Base-by-base conservation (phyloP, 208 protist genomes). In the Tritrichomonas foetus region DNA sequence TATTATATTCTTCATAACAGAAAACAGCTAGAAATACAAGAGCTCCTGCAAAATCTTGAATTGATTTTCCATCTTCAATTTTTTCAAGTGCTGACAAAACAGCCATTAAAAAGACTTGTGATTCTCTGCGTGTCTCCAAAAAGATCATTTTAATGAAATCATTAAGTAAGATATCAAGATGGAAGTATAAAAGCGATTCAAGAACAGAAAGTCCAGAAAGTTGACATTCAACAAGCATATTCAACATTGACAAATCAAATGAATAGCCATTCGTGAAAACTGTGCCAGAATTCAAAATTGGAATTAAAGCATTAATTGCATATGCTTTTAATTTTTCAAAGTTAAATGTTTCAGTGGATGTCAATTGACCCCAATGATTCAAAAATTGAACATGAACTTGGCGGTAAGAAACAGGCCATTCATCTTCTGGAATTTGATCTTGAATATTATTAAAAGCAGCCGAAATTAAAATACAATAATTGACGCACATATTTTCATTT, bases 381-480 rank as follows among this genome's bases (percentile, higher is more conserved):
- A 89, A 27, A 49, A 89, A 89, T 50, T 57, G 41, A 20, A 89
- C 41, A 33, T 47, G 33, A 27, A 89, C 39, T 47, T 89, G 78
- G 20, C 78, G 78, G 5, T 25, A 53, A 0, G 78, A 44, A 8
- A 89, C 20, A 57, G 78, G 78, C 78, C 78, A 89, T 57, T 61
- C 47, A 33, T 89, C 47, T 8, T 89, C 78, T 36, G 41, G n/a
- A 89, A 89, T 89, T 47, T 53, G 78, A 27, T 39, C 20, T n/a
- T 53, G 13, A 9, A 57, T 39, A 27, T 89, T 89, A 27, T 89
- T 89, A n/a, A 89, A 89, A 8, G 47, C 47, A 16, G 47, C 47
- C 25, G 78, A 44, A 20, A 89, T 89, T 22, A 89, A 33, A 5
- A 89, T 57, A 39, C 78, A 89, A 50, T 89, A 89, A 57, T 89